Evolutionary conservation across 768 basidiomycete species (phyloP).

Genomic region (Boletus sp.): DNA sequence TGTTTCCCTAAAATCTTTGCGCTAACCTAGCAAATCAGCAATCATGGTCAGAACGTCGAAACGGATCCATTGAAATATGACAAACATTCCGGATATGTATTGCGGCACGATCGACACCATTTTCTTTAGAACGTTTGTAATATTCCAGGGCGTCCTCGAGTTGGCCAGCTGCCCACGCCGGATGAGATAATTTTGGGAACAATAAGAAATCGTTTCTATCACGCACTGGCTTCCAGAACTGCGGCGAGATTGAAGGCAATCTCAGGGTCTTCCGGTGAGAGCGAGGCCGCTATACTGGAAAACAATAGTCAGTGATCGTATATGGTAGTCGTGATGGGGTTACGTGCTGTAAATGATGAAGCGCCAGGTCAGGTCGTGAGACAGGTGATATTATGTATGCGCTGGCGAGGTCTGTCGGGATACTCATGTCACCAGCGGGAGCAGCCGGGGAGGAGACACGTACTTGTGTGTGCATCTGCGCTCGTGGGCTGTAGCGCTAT

Average conservation of each 20-base stretch:
- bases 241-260: conserved; percentile 90
- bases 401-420: conserved; percentile 70
- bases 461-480: conserved; percentile 86
- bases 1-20: conserved; percentile 73
- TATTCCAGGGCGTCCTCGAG: conserved; percentile 78
- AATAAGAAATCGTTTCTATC: conserved; percentile 30
- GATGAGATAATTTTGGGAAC: conserved; percentile 33
- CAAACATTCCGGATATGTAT: conserved; percentile 81
- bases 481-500: conserved; percentile 78
- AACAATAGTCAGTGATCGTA: conserved; percentile 32
- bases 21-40: conserved; percentile 52
- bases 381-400: conserved; percentile 82
- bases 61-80: conserved; percentile 19
- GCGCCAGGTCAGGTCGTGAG: conserved; percentile 79
- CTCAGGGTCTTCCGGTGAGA: conserved; percentile 86
- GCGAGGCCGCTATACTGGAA: conserved; percentile 72
- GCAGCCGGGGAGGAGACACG: conserved; percentile 29
- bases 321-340: conserved; percentile 26
- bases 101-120: conserved; percentile 77
- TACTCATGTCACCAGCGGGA: conserved; percentile 20
- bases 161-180: conserved; percentile 54
- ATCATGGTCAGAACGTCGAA: conserved; percentile 12
- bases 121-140: conserved; percentile 75
- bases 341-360: conserved; percentile 76
- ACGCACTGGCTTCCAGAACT: conserved; percentile 83